These are phyloP conservation scores for Musa acuminata DNA, from an alignment of 176 grass and related monocot species.

Conservation along the genomic window DNA sequence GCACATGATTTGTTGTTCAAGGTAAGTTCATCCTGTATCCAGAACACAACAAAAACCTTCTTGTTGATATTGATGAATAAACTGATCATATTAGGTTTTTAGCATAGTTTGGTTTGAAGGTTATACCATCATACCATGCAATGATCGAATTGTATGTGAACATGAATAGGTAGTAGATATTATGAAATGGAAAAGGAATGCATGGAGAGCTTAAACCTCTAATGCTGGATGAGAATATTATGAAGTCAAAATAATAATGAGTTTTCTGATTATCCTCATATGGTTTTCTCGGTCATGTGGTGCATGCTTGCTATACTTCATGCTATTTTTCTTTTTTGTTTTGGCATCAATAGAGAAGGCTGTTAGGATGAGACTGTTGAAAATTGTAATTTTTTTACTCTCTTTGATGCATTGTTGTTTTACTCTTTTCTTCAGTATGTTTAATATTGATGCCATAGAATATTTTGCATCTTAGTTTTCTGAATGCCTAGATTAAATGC, in stretches of 20 bases:
- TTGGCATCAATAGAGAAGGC: not conserved
- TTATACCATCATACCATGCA: not conserved
- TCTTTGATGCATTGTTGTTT: not conserved
- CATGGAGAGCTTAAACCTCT: not conserved
- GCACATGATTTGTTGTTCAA: slow-evolving; percentile 79
- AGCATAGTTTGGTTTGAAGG: not conserved
- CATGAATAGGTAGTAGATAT: not conserved
- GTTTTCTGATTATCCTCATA: not conserved
- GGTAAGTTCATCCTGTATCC: slow-evolving; percentile 25
- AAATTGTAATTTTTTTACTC: not conserved
- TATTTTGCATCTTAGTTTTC: not conserved
- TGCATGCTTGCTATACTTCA: no score
- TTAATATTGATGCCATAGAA: not conserved
- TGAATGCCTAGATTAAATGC: not conserved
- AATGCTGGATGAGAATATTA: no score
- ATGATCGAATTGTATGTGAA: not conserved
- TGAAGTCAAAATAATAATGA: no score
- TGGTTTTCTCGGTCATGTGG: not conserved
- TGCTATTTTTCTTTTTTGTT: no score
- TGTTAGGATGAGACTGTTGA: not conserved
- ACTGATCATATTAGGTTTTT: not conserved
- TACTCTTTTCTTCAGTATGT: not conserved
- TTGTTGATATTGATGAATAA: no score
- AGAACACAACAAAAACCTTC: not conserved
- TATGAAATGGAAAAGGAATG: not conserved